Evolutionary conservation across 768 basidiomycete genomes (phyloP).

Genomic region (Coprinopsis marcescibilis): DNA sequence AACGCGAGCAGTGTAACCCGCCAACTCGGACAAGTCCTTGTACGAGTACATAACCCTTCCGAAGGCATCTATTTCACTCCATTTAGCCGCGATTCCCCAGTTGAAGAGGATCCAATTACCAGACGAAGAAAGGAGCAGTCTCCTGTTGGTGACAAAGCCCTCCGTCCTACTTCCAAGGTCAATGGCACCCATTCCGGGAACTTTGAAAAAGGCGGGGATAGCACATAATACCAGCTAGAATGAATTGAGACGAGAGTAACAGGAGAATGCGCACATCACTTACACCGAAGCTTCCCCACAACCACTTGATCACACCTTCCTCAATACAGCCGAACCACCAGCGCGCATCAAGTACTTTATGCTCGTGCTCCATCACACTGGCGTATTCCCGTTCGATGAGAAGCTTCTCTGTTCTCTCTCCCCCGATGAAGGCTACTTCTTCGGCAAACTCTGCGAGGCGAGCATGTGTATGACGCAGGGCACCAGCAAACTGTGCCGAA

Average conservation of each 20-base stretch:
- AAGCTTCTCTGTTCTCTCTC: slow-evolving; percentile 87
- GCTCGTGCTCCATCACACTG: slow-evolving; percentile 79
- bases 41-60: slow-evolving; percentile 97
- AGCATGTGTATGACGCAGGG: slow-evolving; percentile 88
- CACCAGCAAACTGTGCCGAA: slow-evolving; percentile 83
- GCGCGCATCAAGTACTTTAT: slow-evolving; percentile 66
- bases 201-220: slow-evolving; percentile 86
- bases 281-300: slow-evolving; percentile 95
- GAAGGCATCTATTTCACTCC: slow-evolving; percentile 66
- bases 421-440: slow-evolving; percentile 84
- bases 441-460: slow-evolving; percentile 85
- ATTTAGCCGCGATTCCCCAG: slow-evolving; percentile 1
- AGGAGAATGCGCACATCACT: slow-evolving; percentile 19
- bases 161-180: slow-evolving; percentile 90
- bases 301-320: slow-evolving; percentile 93
- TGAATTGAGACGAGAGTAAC: slow-evolving; percentile 1
- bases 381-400: slow-evolving; percentile 87
- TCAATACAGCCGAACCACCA: slow-evolving; percentile 92
- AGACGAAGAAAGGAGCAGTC: slow-evolving; percentile 82
- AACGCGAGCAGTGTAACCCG: slow-evolving; percentile 92
- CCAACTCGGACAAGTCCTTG: slow-evolving; percentile 93
- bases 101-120: slow-evolving; percentile 35
- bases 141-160: slow-evolving; percentile 97
- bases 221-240: slow-evolving; percentile 77
- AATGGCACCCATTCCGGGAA: slow-evolving; percentile 58